Percentiles rank a stretch among this genome's conserved stretches.
Conservation (phyloP, 2,329 filamentous ascomycete species). For the Exophiala oligosperma region DNA sequence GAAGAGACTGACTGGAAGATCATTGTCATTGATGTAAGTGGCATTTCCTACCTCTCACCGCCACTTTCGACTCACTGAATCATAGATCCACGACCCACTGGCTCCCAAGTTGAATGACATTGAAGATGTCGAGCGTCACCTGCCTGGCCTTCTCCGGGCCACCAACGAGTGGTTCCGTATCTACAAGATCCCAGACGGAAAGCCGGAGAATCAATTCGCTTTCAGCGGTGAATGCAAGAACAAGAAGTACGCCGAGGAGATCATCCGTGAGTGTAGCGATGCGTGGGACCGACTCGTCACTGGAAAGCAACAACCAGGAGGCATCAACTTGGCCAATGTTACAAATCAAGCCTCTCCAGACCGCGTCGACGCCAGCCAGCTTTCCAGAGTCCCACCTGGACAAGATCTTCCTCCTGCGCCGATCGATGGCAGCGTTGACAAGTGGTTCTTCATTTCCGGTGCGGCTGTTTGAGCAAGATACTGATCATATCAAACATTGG, state of each 20-base stretch:
- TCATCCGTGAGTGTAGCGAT: conserved; percentile 93
- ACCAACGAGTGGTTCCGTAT: conserved; percentile 99
- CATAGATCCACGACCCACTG: conserved; percentile 75
- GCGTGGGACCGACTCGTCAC: conserved; percentile 96
- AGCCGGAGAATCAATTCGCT: conserved; percentile 99
- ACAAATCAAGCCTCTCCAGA: conserved; percentile 71
- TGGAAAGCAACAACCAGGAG: conserved; percentile 78
- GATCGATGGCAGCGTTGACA: conserved; percentile 96
- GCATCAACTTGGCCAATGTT: conserved; percentile 81
- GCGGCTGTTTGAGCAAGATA: conserved; percentile 67
- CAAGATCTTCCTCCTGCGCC: conserved; percentile 81
- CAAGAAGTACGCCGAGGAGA: conserved; percentile 96
- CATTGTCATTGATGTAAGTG: conserved; percentile 81
- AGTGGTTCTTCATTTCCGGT: conserved; percentile 99
- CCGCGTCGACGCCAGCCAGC: conserved; percentile 67
- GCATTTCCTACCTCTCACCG: not conserved
- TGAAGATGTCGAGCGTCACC: conserved; percentile 97
- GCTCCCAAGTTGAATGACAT: conserved; percentile 96
- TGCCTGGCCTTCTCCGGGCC: conserved; percentile 92
- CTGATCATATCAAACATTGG: conserved; percentile 1
- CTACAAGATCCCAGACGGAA: conserved; percentile 99
- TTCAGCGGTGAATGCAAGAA: conserved; percentile 99
- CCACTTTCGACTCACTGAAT: not conserved
- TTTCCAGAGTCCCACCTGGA: conserved; percentile 74
- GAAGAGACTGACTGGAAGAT: conserved; percentile 99